Base-by-base conservation (phyloP, 495 filamentous ascomycete genomes). In the Aspergillus incahuasiensis region DNA sequence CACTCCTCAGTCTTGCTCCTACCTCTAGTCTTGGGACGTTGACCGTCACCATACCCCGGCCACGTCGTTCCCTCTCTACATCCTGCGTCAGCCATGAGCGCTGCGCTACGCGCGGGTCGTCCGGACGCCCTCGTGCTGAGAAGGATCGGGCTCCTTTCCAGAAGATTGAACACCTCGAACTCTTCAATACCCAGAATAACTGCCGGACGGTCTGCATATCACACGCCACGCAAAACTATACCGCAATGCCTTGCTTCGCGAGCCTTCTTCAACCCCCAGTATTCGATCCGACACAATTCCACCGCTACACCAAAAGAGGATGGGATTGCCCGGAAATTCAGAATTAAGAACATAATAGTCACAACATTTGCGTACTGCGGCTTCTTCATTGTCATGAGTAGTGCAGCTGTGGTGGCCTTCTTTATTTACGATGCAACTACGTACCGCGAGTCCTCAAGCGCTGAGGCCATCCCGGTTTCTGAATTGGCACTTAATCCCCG, bases 391-490 rank as follows among this genome's bases (percentile, higher is more conserved):
- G 48, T 85, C 25, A 71, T 79, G 39, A 66, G 72, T 45, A 76
- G 81, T 34, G 73, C 69, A 11, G 58, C 81, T 3, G 79, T 97
- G 3, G 64, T 89, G 24, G 88, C 79, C 12, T 96, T 99, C 78
- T 97, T 99, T 74, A 61, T 94, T 62, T 99, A 96, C 71, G 95
- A 99, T 78, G 86, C 90, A 15, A 88, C 83, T 44, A 97, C 95
- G 11, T 97, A 97, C 70, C 83, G 83, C 42, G 85, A 89, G 55
- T 74, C 82, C 45, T 70, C 80, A 0, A 79, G 70, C 15, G 79
- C 78, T 43, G 74, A 74, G 54, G 92, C 97, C 60, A 82, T 96
- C 58, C 81, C 85, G 43, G 86, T 99, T 8, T 90, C 94, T 0
- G 81, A 91, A 59, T 67, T 88, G 19, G 95, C 95, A 0, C 73